A percentile compares a stretch with the other conserved stretches of the same genome.
Evolutionary conservation across 768 basidiomycete species (phyloP).

Genomic region (Pleurotus tuber-regium): DNA sequence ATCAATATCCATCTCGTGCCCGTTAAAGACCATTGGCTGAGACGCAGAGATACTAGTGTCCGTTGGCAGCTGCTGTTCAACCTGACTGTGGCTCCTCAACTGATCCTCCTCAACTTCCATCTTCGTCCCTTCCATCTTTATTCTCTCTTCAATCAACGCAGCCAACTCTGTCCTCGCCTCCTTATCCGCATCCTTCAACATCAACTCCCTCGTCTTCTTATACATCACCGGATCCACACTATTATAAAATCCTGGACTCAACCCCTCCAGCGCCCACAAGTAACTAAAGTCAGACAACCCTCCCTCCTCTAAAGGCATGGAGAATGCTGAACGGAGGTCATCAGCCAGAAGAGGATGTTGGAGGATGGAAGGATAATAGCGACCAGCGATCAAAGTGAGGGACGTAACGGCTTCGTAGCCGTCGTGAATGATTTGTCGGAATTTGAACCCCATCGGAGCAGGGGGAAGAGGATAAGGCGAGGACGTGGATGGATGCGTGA

Average conservation of each 20-base stretch:
- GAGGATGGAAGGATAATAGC: slow-evolving; percentile 77
- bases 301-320: slow-evolving; percentile 28
- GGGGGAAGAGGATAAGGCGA: slow-evolving; percentile 47
- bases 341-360: slow-evolving; percentile 56
- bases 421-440: slow-evolving; percentile 61
- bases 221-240: slow-evolving; percentile 66
- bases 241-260: slow-evolving; percentile 64
- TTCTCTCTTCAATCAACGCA: slow-evolving; percentile 16
- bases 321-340: slow-evolving; percentile 36
- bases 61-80: not conserved
- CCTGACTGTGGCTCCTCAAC: not conserved
- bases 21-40: not conserved
- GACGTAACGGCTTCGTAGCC: slow-evolving; percentile 67
- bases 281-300: slow-evolving; percentile 43
- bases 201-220: slow-evolving; percentile 46
- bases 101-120: slow-evolving; percentile 25
- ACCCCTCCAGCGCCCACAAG: slow-evolving; percentile 71
- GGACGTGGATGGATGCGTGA: slow-evolving; percentile 20
- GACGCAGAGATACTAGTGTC: not conserved
- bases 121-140: slow-evolving; percentile 29
- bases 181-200: slow-evolving; percentile 62
- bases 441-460: slow-evolving; percentile 66
- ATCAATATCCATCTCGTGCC: slow-evolving; percentile 4
- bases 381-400: slow-evolving; percentile 68
- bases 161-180: slow-evolving; percentile 41